These are phyloP conservation scores for Jamesozyma gamospora DNA, from an alignment of 805 yeast genomes.

Conservation along the genomic window DNA sequence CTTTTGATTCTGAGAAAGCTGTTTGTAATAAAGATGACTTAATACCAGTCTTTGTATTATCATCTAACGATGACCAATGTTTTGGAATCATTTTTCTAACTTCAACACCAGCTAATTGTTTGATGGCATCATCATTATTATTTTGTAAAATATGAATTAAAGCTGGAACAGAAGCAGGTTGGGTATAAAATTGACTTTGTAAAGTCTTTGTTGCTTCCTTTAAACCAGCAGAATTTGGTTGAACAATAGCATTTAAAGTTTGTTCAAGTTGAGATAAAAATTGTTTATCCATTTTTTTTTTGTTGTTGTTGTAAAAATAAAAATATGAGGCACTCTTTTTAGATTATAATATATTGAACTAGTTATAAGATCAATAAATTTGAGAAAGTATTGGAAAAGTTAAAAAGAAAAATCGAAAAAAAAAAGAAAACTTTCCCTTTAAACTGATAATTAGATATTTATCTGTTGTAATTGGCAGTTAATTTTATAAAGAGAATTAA, in stretches of 20 bases:
- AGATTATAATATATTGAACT: not conserved
- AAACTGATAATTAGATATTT: no score
- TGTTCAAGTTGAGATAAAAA: slow-evolving; percentile 64
- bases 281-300: slow-evolving; percentile 60
- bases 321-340: no score
- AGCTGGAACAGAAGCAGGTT: slow-evolving; percentile 67
- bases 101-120: slow-evolving; percentile 94
- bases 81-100: slow-evolving; percentile 70
- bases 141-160: slow-evolving; percentile 71
- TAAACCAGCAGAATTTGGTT: slow-evolving; percentile 73
- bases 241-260: slow-evolving; percentile 65
- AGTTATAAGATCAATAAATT: not conserved
- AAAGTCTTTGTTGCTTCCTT: slow-evolving; percentile 73
- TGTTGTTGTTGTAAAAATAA: no score
- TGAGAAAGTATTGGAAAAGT: no score
- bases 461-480: no score
- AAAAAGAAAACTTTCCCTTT: no score
- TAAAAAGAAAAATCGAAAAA: not conserved
- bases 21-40: slow-evolving; percentile 58
- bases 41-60: slow-evolving; percentile 45
- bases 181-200: slow-evolving; percentile 62
- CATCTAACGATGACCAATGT: slow-evolving; percentile 51
- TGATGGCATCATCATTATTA: slow-evolving; percentile 58
- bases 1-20: slow-evolving; percentile 54
- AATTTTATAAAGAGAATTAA: no score